Conservation (phyloP, 83 land plant genomes). For the Picea engelmannii region DNA sequence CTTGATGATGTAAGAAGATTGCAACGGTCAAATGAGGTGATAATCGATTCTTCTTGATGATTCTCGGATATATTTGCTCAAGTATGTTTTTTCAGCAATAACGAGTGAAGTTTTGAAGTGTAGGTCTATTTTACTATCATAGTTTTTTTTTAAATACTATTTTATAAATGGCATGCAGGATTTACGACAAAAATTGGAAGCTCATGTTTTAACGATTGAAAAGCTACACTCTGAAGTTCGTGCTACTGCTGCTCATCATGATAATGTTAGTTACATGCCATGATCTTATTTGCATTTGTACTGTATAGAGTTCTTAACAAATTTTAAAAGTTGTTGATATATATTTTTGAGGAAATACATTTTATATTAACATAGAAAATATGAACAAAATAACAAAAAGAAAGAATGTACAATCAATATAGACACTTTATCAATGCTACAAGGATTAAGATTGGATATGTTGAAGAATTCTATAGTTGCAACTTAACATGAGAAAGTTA, state of each 20-base stretch:
- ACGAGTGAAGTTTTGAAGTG: not conserved
- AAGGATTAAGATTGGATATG: no score
- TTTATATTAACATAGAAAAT: no score
- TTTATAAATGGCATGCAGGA: conserved; percentile 56
- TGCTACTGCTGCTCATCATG: conserved; percentile 60
- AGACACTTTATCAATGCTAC: no score
- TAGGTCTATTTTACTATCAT: not conserved
- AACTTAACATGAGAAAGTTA: no score
- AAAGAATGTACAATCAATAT: no score
- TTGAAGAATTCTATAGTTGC: no score
- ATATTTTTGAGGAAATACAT: no score
- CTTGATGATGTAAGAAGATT: conserved; percentile 94
- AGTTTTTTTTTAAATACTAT: not conserved
- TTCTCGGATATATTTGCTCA: not conserved
- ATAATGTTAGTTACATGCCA: conserved; percentile 49
- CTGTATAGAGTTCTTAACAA: not conserved
- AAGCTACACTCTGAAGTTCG: conserved; percentile 64
- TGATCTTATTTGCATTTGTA: not conserved
- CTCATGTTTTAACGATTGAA: conserved; percentile 65
- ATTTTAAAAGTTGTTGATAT: not conserved
- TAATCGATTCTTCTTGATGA: not conserved
- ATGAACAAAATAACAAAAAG: no score
- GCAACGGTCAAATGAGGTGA: conserved; percentile 92
- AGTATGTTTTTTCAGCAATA: conserved; percentile 3
- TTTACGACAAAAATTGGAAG: conserved; percentile 80